phyloP scores from a whole-genome alignment of 78 protist species.

The Dictyostelium brefeldianum region DNA sequence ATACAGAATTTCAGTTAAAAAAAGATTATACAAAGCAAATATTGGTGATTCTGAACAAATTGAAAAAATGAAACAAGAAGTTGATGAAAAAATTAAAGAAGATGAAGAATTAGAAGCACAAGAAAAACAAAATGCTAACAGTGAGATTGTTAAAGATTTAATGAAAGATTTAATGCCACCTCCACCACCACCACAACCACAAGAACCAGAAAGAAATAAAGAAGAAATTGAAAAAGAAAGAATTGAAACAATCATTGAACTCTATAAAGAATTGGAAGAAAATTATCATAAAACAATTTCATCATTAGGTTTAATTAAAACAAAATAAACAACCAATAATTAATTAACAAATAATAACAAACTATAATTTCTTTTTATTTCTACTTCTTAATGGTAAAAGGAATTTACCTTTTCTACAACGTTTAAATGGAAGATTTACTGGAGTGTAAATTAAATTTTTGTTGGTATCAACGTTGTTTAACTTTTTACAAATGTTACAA shows the following conservation, averaged over 20 bases:
- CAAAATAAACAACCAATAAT: no score
- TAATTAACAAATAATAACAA: neutral
- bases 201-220: neutral
- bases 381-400: neutral
- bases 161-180: neutral
- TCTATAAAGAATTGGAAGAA: slow-evolving; percentile 33
- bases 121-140: neutral
- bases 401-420: neutral
- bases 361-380: no score
- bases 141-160: neutral
- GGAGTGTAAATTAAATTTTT: neutral
- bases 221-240: slow-evolving; percentile 30
- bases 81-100: neutral
- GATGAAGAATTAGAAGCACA: neutral
- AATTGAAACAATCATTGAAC: slow-evolving; percentile 8
- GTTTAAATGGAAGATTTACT: neutral
- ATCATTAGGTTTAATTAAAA: neutral
- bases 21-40: slow-evolving; percentile 53
- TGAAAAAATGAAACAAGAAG: neutral
- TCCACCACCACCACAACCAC: neutral
- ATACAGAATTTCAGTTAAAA: slow-evolving; percentile 56
- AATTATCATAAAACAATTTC: slow-evolving; percentile 39
- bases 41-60: slow-evolving; percentile 46
- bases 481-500: slow-evolving; percentile 3
- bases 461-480: neutral